Evolutionary conservation across 2,329 filamentous ascomycete species (phyloP).

Genomic region (Iodosphaeria phyllophila): DNA sequence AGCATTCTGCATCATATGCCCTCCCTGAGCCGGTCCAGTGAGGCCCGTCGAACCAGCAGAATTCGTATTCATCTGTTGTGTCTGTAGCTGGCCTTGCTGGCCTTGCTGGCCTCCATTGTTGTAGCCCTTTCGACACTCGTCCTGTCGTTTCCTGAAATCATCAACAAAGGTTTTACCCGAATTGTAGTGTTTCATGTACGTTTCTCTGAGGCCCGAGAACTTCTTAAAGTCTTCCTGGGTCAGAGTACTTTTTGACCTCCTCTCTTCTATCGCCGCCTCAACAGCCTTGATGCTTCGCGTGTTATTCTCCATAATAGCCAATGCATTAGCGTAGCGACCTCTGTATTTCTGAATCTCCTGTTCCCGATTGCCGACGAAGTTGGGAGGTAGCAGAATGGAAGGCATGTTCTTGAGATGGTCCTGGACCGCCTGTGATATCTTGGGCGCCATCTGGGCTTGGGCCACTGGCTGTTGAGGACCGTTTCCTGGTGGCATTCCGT

Average conservation of each 20-base stretch:
- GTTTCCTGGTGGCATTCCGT: too few species aligned
- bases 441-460: slow-evolving; percentile 2
- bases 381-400: slow-evolving; percentile 4
- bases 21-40: too few species aligned
- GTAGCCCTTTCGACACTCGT: not conserved
- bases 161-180: slow-evolving; percentile 9
- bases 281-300: slow-evolving; percentile 6
- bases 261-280: slow-evolving; percentile 10
- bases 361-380: slow-evolving; percentile 3
- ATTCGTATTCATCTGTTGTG: slow-evolving; percentile 5
- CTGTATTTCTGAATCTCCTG: slow-evolving; percentile 7
- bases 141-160: slow-evolving; percentile 5
- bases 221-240: slow-evolving; percentile 9
- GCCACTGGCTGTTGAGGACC: slow-evolving; percentile 2
- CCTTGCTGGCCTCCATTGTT: slow-evolving; percentile 6
- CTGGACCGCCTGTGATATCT: slow-evolving; percentile 8
- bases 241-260: slow-evolving; percentile 7
- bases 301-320: slow-evolving; percentile 11
- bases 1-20: slow-evolving; percentile 15
- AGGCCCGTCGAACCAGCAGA: too few species aligned
- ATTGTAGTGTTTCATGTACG: slow-evolving; percentile 7
- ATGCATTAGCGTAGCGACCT: slow-evolving; percentile 7
- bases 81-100: slow-evolving; percentile 8
- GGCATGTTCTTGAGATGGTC: slow-evolving; percentile 10
- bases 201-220: slow-evolving; percentile 5